Evolutionary conservation across 441 rosid species (phyloP), one percentile per base, ranked within the genome.

Genomic region (Aleurites moluccanus): DNA sequence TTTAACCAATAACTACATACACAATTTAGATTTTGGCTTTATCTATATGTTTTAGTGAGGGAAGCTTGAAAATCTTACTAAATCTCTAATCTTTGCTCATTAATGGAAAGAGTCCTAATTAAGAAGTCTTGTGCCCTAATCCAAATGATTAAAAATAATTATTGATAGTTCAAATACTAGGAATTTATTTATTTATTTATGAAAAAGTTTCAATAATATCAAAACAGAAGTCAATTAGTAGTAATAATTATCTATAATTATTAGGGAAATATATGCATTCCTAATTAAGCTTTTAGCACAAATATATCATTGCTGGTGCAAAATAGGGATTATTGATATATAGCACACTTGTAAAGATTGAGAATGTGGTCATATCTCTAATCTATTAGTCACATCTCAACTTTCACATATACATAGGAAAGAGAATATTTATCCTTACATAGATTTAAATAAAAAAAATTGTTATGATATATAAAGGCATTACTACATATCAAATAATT

Each of bases 151-250:
- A 38, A 25, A 15, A 10, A 64, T 40, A 40, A 70, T 56, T 33
- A 69, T 69, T 69, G 18, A 18, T 68, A 67, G 38, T 35, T 30
- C 55, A 23, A 21, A 55, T n/a, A n/a, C n/a, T n/a, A n/a, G n/a
- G n/a, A n/a, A n/a, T n/a, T n/a, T n/a, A n/a, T n/a, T n/a, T n/a
- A n/a, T n/a, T n/a, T n/a, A n/a, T n/a, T n/a, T n/a, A n/a, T n/a
- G n/a, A n/a, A n/a, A n/a, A n/a, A n/a, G n/a, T n/a, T n/a, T n/a
- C n/a, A n/a, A n/a, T n/a, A n/a, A n/a, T n/a, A n/a, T n/a, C n/a
- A n/a, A n/a, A n/a, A n/a, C n/a, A n/a, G n/a, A n/a, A n/a, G n/a
- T n/a, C n/a, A n/a, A n/a, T n/a, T n/a, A n/a, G n/a, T n/a, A n/a
- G n/a, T n/a, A n/a, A n/a, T n/a, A n/a, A n/a, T n/a, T n/a, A n/a